phyloP scores from a whole-genome alignment of 2,329 filamentous ascomycete species.

The Aspergillus brunneoviolaceus region DNA sequence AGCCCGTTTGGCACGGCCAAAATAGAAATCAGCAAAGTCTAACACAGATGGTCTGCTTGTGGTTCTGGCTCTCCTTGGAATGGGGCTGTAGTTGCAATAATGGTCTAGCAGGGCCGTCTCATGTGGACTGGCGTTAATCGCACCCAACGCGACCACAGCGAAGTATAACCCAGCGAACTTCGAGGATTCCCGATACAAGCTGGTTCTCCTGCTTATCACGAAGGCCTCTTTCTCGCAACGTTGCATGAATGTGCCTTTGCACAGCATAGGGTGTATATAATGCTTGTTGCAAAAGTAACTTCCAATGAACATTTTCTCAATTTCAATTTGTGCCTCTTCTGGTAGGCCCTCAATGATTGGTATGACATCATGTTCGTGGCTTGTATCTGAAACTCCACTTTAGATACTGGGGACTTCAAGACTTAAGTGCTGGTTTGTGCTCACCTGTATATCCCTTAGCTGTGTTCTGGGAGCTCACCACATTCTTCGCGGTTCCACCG shows the following conservation, averaged over 20 bases:
- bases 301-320: constrained; percentile 29
- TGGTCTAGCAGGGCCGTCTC: constrained; percentile 23
- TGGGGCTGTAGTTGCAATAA: constrained; percentile 16
- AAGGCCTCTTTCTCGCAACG: constrained; percentile 25
- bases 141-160: constrained; percentile 29
- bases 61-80: neutral
- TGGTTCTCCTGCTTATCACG: constrained; percentile 7
- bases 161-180: constrained; percentile 29
- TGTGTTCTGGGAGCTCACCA: neutral
- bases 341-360: constrained; percentile 11
- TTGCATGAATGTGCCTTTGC: constrained; percentile 22
- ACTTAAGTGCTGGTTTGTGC: neutral
- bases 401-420: neutral
- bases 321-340: constrained; percentile 19
- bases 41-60: constrained; percentile 15
- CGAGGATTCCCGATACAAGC: constrained; percentile 10
- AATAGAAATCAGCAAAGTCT: constrained; percentile 29
- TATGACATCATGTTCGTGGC: constrained; percentile 7
- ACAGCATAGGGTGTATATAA: constrained; percentile 27
- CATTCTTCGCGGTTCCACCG: neutral
- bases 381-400: neutral
- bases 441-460: constrained; percentile 4
- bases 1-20: constrained; percentile 24
- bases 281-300: constrained; percentile 30
- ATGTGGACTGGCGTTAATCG: constrained; percentile 28